phyloP scores from a whole-genome alignment of 306 rosid genomes.

The Purshia tridentata region DNA sequence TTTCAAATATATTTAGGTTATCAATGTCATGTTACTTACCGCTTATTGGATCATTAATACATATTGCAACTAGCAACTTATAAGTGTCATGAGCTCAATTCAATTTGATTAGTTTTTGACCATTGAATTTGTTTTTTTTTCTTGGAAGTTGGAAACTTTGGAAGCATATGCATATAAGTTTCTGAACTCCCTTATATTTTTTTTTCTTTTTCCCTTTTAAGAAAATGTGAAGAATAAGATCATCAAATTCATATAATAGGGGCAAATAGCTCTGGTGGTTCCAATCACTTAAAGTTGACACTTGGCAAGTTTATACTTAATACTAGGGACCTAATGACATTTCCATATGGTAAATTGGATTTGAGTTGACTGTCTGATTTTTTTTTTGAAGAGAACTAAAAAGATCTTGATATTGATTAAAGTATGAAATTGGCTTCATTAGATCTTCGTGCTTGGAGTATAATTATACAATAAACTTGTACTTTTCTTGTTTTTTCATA shows the following conservation, averaged over 20 bases:
- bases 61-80: too few relatives aligned
- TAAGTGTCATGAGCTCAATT: neutral
- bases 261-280: too few relatives aligned
- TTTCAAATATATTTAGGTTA: neutral
- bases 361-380: neutral
- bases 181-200: neutral
- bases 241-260: neutral
- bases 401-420: neutral
- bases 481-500: neutral
- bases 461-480: neutral
- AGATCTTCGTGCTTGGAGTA: neutral
- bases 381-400: neutral
- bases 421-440: neutral
- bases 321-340: too few relatives aligned
- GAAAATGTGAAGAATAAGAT: neutral
- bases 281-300: too few relatives aligned
- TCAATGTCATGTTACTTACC: neutral
- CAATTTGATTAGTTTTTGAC: neutral
- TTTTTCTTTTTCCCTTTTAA: too few relatives aligned
- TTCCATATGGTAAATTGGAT: too few relatives aligned
- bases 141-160: neutral
- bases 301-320: too few relatives aligned
- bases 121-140: neutral
- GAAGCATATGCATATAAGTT: neutral
- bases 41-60: neutral